Evolutionary conservation across 208 protist species (phyloP).

Genomic region (Acanthamoeba triangularis): DNA sequence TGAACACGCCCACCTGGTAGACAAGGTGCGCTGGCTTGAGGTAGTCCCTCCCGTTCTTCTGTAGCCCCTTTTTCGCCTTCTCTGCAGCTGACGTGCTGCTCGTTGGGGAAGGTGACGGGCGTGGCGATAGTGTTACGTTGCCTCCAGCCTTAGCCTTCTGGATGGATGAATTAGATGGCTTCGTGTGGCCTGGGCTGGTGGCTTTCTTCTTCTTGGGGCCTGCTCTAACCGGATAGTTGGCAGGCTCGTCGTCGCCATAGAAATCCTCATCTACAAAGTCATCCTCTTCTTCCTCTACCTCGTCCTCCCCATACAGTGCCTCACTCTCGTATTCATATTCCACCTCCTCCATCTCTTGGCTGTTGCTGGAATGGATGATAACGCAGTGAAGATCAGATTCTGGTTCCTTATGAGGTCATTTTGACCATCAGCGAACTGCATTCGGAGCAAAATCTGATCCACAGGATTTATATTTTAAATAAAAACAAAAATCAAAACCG

Average conservation of each 20-base stretch:
- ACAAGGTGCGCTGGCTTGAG: conserved; percentile 42
- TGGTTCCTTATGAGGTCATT: too few species aligned
- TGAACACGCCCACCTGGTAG: not conserved
- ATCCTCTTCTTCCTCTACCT: not conserved
- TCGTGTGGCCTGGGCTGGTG: not conserved
- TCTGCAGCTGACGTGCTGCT: not conserved
- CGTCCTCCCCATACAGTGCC: not conserved
- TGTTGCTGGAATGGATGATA: too few species aligned
- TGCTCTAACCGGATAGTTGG: not conserved
- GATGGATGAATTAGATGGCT: too few species aligned
- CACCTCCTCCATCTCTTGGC: too few species aligned
- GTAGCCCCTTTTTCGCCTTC: not conserved
- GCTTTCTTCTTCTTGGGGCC: not conserved
- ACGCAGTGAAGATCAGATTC: too few species aligned
- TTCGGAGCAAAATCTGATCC: too few species aligned
- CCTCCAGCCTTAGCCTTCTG: too few species aligned
- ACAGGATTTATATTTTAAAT: too few species aligned
- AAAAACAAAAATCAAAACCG: too few species aligned
- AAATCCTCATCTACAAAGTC: not conserved
- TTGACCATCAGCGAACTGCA: too few species aligned
- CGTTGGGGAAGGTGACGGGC: not conserved
- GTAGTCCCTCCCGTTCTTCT: conserved; percentile 57
- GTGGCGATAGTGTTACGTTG: not conserved
- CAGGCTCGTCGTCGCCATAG: not conserved
- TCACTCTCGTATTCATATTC: too few species aligned